Evolutionary conservation across 805 yeast species (phyloP).

Genomic region (Zygoascus bituminiphila): DNA sequence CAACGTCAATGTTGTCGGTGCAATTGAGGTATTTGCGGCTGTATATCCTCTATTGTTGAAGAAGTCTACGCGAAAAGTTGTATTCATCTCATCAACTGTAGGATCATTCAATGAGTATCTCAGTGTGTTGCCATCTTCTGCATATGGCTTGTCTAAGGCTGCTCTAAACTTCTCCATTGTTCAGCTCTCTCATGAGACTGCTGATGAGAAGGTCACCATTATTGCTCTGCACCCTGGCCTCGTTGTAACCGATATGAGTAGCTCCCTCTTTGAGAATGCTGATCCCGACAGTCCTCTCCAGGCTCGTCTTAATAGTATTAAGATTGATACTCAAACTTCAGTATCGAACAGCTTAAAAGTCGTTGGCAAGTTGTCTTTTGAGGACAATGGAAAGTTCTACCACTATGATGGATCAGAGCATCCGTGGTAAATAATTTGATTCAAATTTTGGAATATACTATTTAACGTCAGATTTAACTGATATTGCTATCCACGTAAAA

Average conservation of each 20-base stretch:
- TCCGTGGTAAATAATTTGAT: constrained; percentile 10
- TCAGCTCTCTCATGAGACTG: constrained; percentile 25
- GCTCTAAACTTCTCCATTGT: constrained; percentile 31
- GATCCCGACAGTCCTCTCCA: too few relatives aligned
- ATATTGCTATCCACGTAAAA: too few relatives aligned
- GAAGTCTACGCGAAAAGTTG: constrained; percentile 20
- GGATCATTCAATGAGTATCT: constrained; percentile 19
- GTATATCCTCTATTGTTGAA: constrained; percentile 22
- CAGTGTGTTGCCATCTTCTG: background rate
- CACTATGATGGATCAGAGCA: constrained; percentile 11
- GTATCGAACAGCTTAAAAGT: too few relatives aligned
- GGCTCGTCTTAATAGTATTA: too few relatives aligned
- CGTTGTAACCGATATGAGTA: constrained; percentile 32
- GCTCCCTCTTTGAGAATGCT: too few relatives aligned
- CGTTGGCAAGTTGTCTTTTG: too few relatives aligned
- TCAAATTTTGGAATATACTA: background rate
- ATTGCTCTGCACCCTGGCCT: constrained; percentile 35
- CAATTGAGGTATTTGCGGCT: constrained; percentile 18
- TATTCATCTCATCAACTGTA: constrained; percentile 25
- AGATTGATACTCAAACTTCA: too few relatives aligned
- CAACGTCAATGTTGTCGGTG: constrained; percentile 22
- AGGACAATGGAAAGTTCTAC: constrained; percentile 22
- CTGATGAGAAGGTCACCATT: constrained; percentile 24
- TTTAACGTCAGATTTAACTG: background rate
- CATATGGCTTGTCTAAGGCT: constrained; percentile 33